phyloP scores from a whole-genome alignment of 345 rosid genomes.

The Orychophragmus violaceus region DNA sequence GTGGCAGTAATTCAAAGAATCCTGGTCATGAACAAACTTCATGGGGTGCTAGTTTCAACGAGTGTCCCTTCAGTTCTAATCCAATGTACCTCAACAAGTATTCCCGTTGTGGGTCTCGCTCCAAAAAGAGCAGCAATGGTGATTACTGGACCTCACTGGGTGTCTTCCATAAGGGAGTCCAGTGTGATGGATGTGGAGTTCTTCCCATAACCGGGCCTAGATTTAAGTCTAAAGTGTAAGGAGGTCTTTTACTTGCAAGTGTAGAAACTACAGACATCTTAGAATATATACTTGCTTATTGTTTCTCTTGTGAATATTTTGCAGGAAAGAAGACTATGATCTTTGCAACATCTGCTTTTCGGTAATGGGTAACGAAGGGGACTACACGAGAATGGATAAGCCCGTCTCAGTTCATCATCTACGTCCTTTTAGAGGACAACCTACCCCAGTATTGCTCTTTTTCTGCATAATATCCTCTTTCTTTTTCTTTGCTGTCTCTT shows the following conservation, averaged over 20 bases:
- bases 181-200: conserved; percentile 87
- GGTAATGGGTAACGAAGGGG: conserved; percentile 58
- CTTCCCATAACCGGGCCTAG: conserved; percentile 86
- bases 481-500: neutral
- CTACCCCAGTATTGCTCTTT: conserved; percentile 34
- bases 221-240: conserved; percentile 92
- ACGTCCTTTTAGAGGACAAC: conserved; percentile 28
- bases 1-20: neutral
- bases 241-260: neutral
- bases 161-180: conserved; percentile 74
- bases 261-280: neutral
- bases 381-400: conserved; percentile 63
- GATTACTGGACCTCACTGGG: conserved; percentile 33
- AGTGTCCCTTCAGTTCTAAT: conserved; percentile 45
- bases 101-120: neutral
- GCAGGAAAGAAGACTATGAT: conserved; percentile 77
- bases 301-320: neutral
- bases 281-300: neutral
- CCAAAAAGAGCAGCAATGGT: conserved; percentile 28
- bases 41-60: conserved; percentile 27
- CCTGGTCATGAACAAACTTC: conserved; percentile 4
- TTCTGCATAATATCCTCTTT: neutral
- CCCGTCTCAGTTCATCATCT: conserved; percentile 36
- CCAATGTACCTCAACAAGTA: conserved; percentile 11
- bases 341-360: conserved; percentile 80